phyloP scores from a whole-genome alignment of 2,329 filamentous ascomycete species.

The Calonectria honghensis region DNA sequence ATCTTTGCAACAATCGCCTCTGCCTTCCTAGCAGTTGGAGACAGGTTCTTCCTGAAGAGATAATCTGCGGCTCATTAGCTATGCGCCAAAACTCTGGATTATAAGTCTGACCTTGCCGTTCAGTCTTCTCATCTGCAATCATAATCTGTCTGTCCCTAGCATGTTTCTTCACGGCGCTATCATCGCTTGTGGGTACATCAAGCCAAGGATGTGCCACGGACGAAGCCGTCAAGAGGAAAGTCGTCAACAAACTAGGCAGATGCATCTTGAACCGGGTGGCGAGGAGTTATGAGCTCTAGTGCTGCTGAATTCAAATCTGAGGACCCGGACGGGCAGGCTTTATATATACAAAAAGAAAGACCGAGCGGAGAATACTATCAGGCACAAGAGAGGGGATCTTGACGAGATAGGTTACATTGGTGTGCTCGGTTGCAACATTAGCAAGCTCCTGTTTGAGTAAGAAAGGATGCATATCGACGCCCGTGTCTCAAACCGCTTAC shows the following conservation, averaged over 20 bases:
- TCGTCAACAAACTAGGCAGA: not conserved
- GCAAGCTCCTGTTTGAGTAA: not conserved
- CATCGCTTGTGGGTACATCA: not conserved
- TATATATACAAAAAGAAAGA: not conserved
- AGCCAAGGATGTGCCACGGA: conserved; percentile 21
- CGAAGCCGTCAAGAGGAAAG: not conserved
- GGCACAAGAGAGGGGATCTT: not conserved
- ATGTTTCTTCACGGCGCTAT: conserved; percentile 10
- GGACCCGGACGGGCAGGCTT: not conserved
- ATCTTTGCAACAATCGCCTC: conserved; percentile 16
- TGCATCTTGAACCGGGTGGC: not conserved
- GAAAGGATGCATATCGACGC: not conserved
- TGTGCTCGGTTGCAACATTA: not conserved
- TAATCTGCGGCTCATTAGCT: conserved; percentile 4
- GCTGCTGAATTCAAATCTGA: not conserved
- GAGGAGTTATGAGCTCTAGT: not conserved
- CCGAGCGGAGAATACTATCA: not conserved
- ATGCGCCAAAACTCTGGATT: not conserved
- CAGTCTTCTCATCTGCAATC: conserved; percentile 16
- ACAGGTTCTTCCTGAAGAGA: conserved; percentile 1
- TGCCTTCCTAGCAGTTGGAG: conserved; percentile 9
- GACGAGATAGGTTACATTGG: not conserved
- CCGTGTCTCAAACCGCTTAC: not conserved
- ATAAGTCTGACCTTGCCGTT: conserved; percentile 2
- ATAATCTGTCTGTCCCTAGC: not conserved